Evolutionary conservation across 345 rosid genomes (phyloP).

Genomic region (Corchorus olitorius): DNA sequence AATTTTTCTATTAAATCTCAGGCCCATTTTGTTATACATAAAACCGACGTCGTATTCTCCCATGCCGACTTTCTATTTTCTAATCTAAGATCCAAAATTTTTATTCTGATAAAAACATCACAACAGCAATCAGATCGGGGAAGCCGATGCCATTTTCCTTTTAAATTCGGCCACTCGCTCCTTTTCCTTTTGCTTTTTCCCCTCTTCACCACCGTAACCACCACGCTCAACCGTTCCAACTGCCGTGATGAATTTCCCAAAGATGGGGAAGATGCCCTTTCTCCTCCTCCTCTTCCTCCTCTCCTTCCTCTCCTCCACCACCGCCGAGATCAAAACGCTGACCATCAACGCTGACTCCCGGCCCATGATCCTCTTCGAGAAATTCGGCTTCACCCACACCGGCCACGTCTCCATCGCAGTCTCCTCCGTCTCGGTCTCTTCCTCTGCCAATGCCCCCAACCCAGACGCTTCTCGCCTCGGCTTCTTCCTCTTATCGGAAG

Average conservation of each 20-base stretch:
- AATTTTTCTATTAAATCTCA: not conserved
- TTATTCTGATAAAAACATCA: not conserved
- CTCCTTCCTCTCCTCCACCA: conserved; percentile 34
- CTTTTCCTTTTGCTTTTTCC: not conserved
- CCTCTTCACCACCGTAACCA: not conserved
- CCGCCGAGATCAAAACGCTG: conserved; percentile 73
- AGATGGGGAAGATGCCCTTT: conserved; percentile 50
- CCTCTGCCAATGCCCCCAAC: conserved; percentile 46
- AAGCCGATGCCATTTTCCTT: conserved; percentile 1
- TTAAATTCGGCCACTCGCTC: not conserved
- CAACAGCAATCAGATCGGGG: not conserved
- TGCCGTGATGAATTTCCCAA: not conserved
- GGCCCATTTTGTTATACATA: not conserved
- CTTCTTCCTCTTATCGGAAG: conserved; percentile 94
- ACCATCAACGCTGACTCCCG: conserved; percentile 68
- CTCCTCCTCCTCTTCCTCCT: conserved; percentile 36
- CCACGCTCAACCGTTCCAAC: not conserved
- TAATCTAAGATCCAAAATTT: not conserved
- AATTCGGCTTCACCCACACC: conserved; percentile 85
- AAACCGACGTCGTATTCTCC: conserved; percentile 15
- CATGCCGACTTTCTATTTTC: too few species aligned
- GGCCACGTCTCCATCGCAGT: conserved; percentile 73
- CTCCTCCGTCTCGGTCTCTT: conserved; percentile 63
- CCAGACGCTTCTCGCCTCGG: conserved; percentile 73
- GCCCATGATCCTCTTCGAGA: conserved; percentile 93